Conservation (phyloP, 2,329 filamentous ascomycete species). For the Myriosclerotinia duriaeana region DNA sequence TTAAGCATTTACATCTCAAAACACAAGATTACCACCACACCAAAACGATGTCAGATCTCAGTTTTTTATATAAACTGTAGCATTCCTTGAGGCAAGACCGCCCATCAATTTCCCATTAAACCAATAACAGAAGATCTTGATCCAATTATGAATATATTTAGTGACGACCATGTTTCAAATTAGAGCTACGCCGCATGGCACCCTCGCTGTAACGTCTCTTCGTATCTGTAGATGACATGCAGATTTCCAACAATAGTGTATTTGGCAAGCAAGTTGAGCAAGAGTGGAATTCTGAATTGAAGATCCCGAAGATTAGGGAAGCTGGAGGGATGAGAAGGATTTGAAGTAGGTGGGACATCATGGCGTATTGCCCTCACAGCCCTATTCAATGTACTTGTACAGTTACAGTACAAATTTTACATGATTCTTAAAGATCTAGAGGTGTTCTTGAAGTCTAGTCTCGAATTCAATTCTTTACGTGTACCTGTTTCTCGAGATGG, state of each 20-base stretch:
- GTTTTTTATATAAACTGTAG: no score
- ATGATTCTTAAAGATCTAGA: neutral
- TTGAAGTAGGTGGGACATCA: neutral
- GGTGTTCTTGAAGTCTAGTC: neutral
- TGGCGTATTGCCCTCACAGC: neutral
- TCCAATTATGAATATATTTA: neutral
- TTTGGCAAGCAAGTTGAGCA: neutral
- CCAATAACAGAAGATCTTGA: neutral
- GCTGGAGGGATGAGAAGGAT: neutral
- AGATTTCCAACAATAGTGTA: neutral
- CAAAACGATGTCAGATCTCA: no score
- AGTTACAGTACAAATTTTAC: neutral
- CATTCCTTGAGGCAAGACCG: neutral
- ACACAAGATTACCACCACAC: no score
- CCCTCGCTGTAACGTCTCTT: neutral
- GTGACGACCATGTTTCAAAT: neutral
- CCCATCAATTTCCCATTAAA: neutral
- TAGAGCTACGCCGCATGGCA: neutral
- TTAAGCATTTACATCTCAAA: no score
- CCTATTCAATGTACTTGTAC: neutral
- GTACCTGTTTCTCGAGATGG: slow-evolving; percentile 3
- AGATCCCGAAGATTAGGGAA: no score
- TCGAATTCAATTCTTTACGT: neutral
- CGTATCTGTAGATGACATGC: neutral
- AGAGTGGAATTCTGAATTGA: neutral